phyloP scores from a whole-genome alignment of 176 grass and related monocot species.

The Phyllostachys edulis region DNA sequence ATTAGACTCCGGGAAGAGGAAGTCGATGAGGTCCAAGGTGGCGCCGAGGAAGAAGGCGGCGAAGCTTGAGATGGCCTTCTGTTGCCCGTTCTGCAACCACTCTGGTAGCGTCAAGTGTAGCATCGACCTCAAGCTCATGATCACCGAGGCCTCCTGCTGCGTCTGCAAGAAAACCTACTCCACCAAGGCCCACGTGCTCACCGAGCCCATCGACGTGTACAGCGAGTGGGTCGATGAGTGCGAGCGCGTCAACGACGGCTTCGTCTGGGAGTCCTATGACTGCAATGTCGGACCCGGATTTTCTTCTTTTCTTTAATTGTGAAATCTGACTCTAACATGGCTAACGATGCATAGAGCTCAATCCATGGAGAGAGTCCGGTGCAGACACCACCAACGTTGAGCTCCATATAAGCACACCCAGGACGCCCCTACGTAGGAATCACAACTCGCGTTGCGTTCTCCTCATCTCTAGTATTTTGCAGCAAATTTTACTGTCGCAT shows the following conservation, averaged over 20 bases:
- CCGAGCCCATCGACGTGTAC: constrained; percentile 48
- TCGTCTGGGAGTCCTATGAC: too few relatives aligned
- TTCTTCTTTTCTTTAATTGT: too few relatives aligned
- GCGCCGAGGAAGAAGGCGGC: background rate
- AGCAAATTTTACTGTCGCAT: too few relatives aligned
- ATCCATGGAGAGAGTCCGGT: too few relatives aligned
- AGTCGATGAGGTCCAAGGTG: background rate
- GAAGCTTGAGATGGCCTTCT: background rate
- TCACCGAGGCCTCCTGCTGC: background rate
- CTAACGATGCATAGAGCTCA: too few relatives aligned
- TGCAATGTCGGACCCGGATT: too few relatives aligned
- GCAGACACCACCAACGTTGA: too few relatives aligned
- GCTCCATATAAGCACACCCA: too few relatives aligned
- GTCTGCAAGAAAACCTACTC: constrained; percentile 24
- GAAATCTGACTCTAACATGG: too few relatives aligned
- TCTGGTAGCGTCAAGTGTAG: background rate
- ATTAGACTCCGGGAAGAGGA: constrained; percentile 10
- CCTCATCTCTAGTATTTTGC: too few relatives aligned
- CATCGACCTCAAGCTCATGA: background rate
- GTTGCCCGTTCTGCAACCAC: constrained; percentile 35
- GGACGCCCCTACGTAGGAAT: too few relatives aligned
- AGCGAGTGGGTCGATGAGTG: constrained; percentile 40
- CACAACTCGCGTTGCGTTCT: too few relatives aligned
- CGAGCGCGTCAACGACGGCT: constrained; percentile 1
- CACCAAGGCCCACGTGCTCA: constrained; percentile 33